phyloP scores from a whole-genome alignment of 805 yeast genomes.

The Grigorovia jiainica region DNA sequence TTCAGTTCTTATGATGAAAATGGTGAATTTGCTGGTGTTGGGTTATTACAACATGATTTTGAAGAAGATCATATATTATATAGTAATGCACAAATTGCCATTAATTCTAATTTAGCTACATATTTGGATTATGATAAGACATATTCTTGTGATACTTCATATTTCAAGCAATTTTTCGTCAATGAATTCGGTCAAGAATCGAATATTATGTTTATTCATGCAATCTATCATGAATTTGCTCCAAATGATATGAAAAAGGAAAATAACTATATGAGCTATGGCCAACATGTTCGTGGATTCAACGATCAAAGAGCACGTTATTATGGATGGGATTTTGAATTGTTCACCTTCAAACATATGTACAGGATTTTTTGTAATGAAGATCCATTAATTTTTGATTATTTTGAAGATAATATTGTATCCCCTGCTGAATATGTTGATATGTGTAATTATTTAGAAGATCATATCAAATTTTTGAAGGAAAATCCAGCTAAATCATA shows the following conservation, averaged over 20 bases:
- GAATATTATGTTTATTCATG: slow-evolving; percentile 30
- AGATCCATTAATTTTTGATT: slow-evolving; percentile 7
- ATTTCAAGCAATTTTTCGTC: neutral
- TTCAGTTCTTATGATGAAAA: slow-evolving; percentile 31
- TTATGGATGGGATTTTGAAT: slow-evolving; percentile 21
- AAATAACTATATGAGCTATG: slow-evolving; percentile 9
- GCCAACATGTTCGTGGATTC: slow-evolving; percentile 21
- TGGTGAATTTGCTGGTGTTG: slow-evolving; percentile 32
- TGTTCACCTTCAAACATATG: slow-evolving; percentile 14
- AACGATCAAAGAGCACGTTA: slow-evolving; percentile 6
- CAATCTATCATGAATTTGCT: slow-evolving; percentile 30
- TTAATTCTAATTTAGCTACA: slow-evolving; percentile 6
- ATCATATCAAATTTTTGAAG: slow-evolving; percentile 10
- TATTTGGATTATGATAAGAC: slow-evolving; percentile 8
- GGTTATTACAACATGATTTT: slow-evolving; percentile 38
- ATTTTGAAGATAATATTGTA: neutral
- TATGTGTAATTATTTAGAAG: slow-evolving; percentile 16
- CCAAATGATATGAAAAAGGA: slow-evolving; percentile 22
- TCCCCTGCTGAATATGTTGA: slow-evolving; percentile 10
- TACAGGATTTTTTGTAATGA: slow-evolving; percentile 13
- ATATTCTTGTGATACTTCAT: neutral
- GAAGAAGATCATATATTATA: slow-evolving; percentile 36
- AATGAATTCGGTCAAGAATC: slow-evolving; percentile 4
- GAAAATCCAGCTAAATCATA: slow-evolving; percentile 6
- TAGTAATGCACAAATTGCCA: slow-evolving; percentile 7